phyloP scores from a whole-genome alignment of 768 basidiomycete species.

The Termitomyces sp. region DNA sequence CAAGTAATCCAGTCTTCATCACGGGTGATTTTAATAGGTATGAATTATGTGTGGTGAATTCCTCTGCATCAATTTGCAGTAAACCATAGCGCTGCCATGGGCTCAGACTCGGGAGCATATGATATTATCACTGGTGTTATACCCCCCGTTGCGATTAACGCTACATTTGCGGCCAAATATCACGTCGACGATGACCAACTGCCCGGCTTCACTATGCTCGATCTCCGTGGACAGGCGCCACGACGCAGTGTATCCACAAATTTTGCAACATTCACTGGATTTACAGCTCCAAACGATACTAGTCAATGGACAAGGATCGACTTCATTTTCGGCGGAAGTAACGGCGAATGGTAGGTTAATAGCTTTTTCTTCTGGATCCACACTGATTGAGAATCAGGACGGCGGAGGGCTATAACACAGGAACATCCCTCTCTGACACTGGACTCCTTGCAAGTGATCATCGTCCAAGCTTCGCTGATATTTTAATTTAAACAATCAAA shows the following conservation, averaged over 20 bases:
- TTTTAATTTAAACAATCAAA: slow-evolving; percentile 14
- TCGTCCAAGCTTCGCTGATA: slow-evolving; percentile 45
- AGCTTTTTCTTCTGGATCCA: neutral
- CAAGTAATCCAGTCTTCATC: slow-evolving; percentile 36
- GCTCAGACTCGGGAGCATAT: slow-evolving; percentile 44
- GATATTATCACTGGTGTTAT: slow-evolving; percentile 38
- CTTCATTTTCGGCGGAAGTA: slow-evolving; percentile 47
- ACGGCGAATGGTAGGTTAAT: slow-evolving; percentile 33
- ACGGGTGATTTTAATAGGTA: slow-evolving; percentile 51
- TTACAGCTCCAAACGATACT: slow-evolving; percentile 33
- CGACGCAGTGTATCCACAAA: slow-evolving; percentile 35
- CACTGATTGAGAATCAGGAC: slow-evolving; percentile 21
- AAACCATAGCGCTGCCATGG: slow-evolving; percentile 31
- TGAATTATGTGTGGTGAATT: neutral
- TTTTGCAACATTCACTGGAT: slow-evolving; percentile 49
- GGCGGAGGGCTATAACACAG: slow-evolving; percentile 31
- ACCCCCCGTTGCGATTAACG: slow-evolving; percentile 33
- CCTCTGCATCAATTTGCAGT: neutral
- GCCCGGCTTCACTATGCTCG: slow-evolving; percentile 36
- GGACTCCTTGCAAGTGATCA: slow-evolving; percentile 53
- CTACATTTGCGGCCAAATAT: slow-evolving; percentile 36
- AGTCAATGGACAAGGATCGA: slow-evolving; percentile 38
- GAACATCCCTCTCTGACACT: slow-evolving; percentile 37
- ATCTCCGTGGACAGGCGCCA: slow-evolving; percentile 36
- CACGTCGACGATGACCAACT: slow-evolving; percentile 23